phyloP scores from a whole-genome alignment of 140 eudicot genomes.

The Ambrosia hybrid region DNA sequence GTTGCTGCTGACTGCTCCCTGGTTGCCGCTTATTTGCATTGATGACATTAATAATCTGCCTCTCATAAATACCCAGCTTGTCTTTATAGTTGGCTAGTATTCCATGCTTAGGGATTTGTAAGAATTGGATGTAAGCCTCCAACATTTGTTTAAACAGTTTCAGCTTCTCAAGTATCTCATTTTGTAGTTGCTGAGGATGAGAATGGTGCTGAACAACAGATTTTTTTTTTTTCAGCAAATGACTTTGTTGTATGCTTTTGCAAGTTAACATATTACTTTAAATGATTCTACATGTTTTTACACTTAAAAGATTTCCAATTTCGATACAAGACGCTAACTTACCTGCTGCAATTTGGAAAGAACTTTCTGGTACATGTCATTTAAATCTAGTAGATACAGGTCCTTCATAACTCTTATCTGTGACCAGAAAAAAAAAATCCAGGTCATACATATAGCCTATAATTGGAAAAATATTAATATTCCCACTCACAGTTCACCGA shows the following conservation, averaged over 20 bases:
- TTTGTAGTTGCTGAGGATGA: slow-evolving; percentile 68
- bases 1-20: slow-evolving; percentile 51
- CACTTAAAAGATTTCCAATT: neutral
- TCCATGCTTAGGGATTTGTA: slow-evolving; percentile 61
- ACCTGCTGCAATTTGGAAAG: slow-evolving; percentile 76
- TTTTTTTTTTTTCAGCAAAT: too few relatives aligned
- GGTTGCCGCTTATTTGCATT: slow-evolving; percentile 67
- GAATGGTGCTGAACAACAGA: slow-evolving; percentile 65
- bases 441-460: slow-evolving; percentile 3
- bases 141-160: slow-evolving; percentile 63
- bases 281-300: slow-evolving; percentile 7
- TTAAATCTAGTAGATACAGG: slow-evolving; percentile 61
- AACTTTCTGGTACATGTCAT: slow-evolving; percentile 72
- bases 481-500: too few relatives aligned
- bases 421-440: slow-evolving; percentile 20
- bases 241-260: neutral
- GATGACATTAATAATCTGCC: slow-evolving; percentile 60
- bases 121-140: slow-evolving; percentile 61
- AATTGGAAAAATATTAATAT: too few relatives aligned
- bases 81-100: slow-evolving; percentile 55
- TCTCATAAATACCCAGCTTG: slow-evolving; percentile 63
- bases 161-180: slow-evolving; percentile 64
- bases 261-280: neutral
- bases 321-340: slow-evolving; percentile 14
- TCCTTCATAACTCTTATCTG: slow-evolving; percentile 96